Conservation (phyloP, 139 green algal species). For the Closterium sp. region DNA sequence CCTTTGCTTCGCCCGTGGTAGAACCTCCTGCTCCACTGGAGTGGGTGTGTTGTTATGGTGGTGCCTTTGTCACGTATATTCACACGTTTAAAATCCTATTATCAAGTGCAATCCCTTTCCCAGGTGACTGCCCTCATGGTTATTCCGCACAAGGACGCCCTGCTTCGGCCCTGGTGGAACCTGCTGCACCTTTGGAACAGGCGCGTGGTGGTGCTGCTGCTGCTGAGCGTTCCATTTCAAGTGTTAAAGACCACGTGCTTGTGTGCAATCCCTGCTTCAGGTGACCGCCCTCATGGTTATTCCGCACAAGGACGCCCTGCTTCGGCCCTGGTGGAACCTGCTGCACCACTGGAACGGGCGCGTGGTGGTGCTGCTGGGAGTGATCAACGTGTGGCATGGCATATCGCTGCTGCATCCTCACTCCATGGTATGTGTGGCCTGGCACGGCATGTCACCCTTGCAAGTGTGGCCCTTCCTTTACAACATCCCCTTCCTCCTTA, state of each 20-base stretch:
- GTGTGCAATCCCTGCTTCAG: neutral
- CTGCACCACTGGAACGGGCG: conserved; percentile 27
- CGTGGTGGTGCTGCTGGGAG: neutral
- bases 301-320: neutral
- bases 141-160: neutral
- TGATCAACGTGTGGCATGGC: conserved; percentile 9
- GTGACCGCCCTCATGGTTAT: neutral
- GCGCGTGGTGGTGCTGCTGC: neutral
- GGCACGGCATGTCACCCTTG: neutral
- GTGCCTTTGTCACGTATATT: no score
- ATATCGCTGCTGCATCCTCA: neutral
- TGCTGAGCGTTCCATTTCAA: no score
- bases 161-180: neutral
- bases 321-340: neutral
- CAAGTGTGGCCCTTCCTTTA: no score
- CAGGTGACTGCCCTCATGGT: neutral
- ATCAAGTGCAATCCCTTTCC: no score
- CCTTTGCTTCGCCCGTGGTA: no score
- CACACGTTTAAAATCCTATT: no score
- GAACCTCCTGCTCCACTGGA: no score
- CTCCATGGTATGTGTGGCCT: no score
- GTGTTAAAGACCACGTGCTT: no score
- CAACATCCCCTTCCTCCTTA: no score
- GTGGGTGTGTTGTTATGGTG: no score
- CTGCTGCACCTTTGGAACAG: neutral